These are phyloP conservation scores for Kuraishia piskuri DNA, from an alignment of 805 yeast genomes.

Conservation along the genomic window DNA sequence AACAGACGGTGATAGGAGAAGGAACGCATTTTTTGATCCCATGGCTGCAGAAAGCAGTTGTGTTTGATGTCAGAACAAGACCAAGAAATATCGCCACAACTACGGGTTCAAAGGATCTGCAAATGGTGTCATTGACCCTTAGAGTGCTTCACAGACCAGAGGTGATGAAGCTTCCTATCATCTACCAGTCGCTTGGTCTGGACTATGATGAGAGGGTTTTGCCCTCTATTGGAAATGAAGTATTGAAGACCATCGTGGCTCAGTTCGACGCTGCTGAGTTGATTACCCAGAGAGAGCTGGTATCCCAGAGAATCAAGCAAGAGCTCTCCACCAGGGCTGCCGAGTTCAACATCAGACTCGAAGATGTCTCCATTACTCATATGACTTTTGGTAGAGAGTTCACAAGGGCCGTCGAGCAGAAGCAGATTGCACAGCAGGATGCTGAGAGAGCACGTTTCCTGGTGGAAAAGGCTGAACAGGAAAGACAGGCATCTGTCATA, in stretches of 20 bases:
- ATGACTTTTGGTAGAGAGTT: slow-evolving; percentile 95
- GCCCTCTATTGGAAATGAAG: slow-evolving; percentile 90
- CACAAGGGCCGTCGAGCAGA: slow-evolving; percentile 97
- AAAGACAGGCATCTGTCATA: slow-evolving; percentile 87
- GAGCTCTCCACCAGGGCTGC: slow-evolving; percentile 77
- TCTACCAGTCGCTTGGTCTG: slow-evolving; percentile 84
- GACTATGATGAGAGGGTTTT: slow-evolving; percentile 94
- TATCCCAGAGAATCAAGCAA: slow-evolving; percentile 78
- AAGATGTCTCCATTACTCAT: slow-evolving; percentile 96
- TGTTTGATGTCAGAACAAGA: slow-evolving; percentile 90
- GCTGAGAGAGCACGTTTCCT: slow-evolving; percentile 93
- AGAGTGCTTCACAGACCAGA: slow-evolving; percentile 94
- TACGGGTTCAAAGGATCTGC: slow-evolving; percentile 96
- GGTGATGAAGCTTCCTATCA: slow-evolving; percentile 68
- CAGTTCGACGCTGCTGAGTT: slow-evolving; percentile 95
- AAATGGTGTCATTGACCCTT: slow-evolving; percentile 87
- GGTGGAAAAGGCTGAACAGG: slow-evolving; percentile 96
- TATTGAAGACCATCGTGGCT: slow-evolving; percentile 81
- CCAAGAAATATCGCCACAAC: slow-evolving; percentile 91
- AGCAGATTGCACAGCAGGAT: slow-evolving; percentile 98
- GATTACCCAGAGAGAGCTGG: slow-evolving; percentile 94
- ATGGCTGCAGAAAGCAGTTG: slow-evolving; percentile 88
- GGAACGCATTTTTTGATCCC: slow-evolving; percentile 95
- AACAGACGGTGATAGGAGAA: slow-evolving; percentile 84
- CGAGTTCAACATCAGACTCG: slow-evolving; percentile 86